Conservation (phyloP, 2,329 filamentous ascomycete species). For the Alternaria angustiovoidea region DNA sequence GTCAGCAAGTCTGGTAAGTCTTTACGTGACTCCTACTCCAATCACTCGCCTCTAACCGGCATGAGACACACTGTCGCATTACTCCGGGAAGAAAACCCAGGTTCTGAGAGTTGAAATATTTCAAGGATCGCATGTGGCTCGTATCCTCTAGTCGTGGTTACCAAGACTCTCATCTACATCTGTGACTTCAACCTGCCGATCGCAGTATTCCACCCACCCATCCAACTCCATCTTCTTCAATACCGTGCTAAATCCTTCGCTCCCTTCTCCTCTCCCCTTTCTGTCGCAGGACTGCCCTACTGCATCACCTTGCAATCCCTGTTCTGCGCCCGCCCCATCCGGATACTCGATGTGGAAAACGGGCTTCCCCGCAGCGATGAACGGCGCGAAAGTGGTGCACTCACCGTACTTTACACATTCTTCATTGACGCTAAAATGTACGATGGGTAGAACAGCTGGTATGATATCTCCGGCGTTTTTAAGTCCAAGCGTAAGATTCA, state of each 20-base stretch:
- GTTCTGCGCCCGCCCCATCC: conserved; percentile 51
- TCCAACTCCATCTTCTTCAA: conserved; percentile 72
- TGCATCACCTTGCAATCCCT: conserved; percentile 44
- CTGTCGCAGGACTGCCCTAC: conserved; percentile 54
- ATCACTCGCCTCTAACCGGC: neutral
- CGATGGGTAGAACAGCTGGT: conserved; percentile 56
- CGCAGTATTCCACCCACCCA: conserved; percentile 68
- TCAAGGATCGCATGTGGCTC: neutral
- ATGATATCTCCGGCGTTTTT: conserved; percentile 74
- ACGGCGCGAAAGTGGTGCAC: conserved; percentile 65
- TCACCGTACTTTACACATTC: conserved; percentile 70
- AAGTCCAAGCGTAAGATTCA: conserved; percentile 69
- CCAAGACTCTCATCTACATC: conserved; percentile 24
- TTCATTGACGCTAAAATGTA: conserved; percentile 75
- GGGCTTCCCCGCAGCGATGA: conserved; percentile 68
- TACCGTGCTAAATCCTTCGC: conserved; percentile 67
- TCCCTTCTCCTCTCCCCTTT: conserved; percentile 48
- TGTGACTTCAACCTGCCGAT: conserved; percentile 36
- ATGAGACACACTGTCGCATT: neutral
- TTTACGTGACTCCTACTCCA: neutral
- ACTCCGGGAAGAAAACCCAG: no score
- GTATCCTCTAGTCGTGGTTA: neutral
- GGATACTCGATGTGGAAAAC: conserved; percentile 80
- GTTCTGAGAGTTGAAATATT: no score
- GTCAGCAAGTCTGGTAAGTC: neutral